Evolutionary conservation across 768 basidiomycete species (phyloP).

Genomic region (Rhizopogon vulgaris): DNA sequence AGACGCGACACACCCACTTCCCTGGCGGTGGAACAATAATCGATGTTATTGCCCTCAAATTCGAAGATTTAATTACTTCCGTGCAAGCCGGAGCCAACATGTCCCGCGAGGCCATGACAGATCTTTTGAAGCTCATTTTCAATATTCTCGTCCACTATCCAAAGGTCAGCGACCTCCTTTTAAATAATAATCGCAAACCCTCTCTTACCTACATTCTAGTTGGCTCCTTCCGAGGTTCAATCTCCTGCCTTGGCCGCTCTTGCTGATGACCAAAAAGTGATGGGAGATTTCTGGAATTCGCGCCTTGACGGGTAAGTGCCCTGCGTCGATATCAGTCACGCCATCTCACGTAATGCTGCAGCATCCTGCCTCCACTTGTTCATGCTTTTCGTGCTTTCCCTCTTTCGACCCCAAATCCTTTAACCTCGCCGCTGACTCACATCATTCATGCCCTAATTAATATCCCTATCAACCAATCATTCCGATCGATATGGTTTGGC

Average conservation of each 20-base stretch:
- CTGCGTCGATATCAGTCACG: neutral
- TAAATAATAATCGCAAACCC: neutral
- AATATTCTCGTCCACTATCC: conserved; percentile 81
- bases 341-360: conserved; percentile 19
- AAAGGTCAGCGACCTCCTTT: conserved; percentile 38
- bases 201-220: conserved; percentile 10
- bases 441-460: conserved; percentile 77
- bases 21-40: conserved; percentile 38
- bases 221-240: conserved; percentile 42
- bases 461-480: conserved; percentile 58
- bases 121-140: conserved; percentile 80
- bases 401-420: conserved; percentile 52
- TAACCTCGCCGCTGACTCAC: conserved; percentile 72
- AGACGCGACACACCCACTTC: conserved; percentile 49
- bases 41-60: conserved; percentile 54
- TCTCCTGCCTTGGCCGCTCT: conserved; percentile 6
- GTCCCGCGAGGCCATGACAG: conserved; percentile 69
- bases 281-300: conserved; percentile 72
- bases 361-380: conserved; percentile 67
- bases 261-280: conserved; percentile 36
- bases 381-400: conserved; percentile 65
- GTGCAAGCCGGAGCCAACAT: conserved; percentile 47
- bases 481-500: conserved; percentile 61
- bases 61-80: conserved; percentile 47
- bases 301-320: conserved; percentile 61